phyloP scores from a whole-genome alignment of 139 green algal genomes.

The Coelastrella sp. region DNA sequence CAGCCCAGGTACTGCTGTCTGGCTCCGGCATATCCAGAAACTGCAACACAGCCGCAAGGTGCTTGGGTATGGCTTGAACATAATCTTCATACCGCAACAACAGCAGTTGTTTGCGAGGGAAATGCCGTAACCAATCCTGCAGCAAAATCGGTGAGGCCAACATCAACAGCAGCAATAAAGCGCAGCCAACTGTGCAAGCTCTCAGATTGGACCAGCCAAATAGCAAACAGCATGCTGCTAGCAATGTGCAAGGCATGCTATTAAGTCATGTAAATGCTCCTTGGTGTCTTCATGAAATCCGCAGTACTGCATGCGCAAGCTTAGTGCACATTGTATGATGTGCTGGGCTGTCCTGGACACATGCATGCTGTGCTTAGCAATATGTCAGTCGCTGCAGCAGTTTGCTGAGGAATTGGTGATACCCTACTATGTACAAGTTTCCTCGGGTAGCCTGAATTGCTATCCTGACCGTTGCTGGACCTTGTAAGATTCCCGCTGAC shows the following conservation, averaged over 20 bases:
- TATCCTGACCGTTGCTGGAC: too few species aligned
- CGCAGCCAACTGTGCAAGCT: not conserved
- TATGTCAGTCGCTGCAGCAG: not conserved
- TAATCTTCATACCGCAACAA: conserved; percentile 74
- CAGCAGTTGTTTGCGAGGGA: conserved; percentile 65
- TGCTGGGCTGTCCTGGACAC: too few species aligned
- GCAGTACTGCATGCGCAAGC: not conserved
- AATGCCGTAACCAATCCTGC: conserved; percentile 62
- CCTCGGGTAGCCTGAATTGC: too few species aligned
- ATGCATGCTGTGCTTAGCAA: too few species aligned
- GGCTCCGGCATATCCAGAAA: conserved; percentile 45
- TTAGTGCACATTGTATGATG: too few species aligned
- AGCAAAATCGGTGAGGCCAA: not conserved
- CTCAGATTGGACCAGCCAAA: not conserved
- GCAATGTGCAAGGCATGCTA: not conserved
- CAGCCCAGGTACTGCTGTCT: not conserved
- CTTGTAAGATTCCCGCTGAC: not conserved
- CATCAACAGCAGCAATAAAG: not conserved
- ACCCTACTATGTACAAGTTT: not conserved
- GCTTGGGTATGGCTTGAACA: conserved; percentile 35
- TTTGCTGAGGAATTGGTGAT: not conserved
- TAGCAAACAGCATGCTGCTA: not conserved
- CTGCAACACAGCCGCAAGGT: conserved; percentile 58
- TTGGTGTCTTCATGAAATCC: not conserved
- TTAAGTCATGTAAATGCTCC: not conserved